Evolutionary conservation across 257 asterid species (phyloP).

Genomic region (Hygrophila difformis): DNA sequence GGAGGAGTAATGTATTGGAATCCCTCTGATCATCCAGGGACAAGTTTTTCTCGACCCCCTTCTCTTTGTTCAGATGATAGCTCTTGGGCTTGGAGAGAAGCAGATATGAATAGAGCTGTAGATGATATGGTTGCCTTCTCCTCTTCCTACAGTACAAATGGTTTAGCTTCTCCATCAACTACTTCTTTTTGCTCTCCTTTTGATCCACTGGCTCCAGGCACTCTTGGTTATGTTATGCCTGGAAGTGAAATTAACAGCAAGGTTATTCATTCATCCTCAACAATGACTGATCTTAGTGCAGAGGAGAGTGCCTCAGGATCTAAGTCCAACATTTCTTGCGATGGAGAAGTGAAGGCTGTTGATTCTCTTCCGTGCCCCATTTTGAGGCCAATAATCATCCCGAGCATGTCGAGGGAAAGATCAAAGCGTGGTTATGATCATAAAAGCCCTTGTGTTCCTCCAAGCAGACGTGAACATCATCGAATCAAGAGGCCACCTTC

Average conservation of each 20-base stretch:
- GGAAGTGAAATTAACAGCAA: conserved; percentile 79
- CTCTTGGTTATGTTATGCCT: conserved; percentile 85
- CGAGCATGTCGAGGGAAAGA: conserved; percentile 86
- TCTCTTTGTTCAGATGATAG: conserved; percentile 99
- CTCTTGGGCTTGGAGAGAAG: conserved; percentile 99
- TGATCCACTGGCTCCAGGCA: conserved; percentile 76
- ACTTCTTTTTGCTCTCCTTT: conserved; percentile 94
- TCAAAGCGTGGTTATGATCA: conserved; percentile 77
- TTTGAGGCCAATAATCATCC: conserved; percentile 91
- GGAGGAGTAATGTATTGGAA: conserved; percentile 99
- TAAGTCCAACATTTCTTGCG: conserved; percentile 53
- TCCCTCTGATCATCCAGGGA: conserved; percentile 82
- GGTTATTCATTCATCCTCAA: conserved; percentile 71
- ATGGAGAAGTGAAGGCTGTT: conserved; percentile 60
- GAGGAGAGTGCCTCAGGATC: conserved; percentile 77
- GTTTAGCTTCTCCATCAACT: conserved; percentile 93
- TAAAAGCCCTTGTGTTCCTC: conserved; percentile 94
- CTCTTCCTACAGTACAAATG: conserved; percentile 95
- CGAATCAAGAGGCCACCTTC: conserved; percentile 96
- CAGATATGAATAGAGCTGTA: conserved; percentile 88
- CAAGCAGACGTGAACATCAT: conserved; percentile 83
- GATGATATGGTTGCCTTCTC: conserved; percentile 99
- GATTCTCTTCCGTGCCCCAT: conserved; percentile 94
- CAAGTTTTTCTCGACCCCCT: conserved; percentile 92
- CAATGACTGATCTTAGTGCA: conserved; percentile 54